Percentiles rank a stretch among this genome's conserved stretches.
phyloP scores from a whole-genome alignment of 2,329 filamentous ascomycete species.

The Trichoderma sp. region DNA sequence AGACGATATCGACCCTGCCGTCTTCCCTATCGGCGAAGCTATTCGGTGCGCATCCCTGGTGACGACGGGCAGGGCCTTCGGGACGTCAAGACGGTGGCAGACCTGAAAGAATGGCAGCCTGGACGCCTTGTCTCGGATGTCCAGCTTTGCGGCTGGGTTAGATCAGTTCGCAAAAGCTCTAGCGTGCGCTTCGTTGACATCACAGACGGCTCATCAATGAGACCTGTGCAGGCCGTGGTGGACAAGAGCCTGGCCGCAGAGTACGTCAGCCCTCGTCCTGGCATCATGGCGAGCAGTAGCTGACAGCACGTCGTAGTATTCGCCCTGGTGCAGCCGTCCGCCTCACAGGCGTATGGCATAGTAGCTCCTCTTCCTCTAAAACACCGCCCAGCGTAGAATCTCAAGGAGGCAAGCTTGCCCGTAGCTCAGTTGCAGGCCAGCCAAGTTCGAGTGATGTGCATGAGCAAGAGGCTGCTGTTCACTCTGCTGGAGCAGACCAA shows the following conservation, averaged over 20 bases:
- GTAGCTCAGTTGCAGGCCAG: neutral
- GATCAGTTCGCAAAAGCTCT: constrained; percentile 85
- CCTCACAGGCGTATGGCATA: constrained; percentile 71
- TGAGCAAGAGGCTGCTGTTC: neutral
- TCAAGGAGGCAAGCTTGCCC: neutral
- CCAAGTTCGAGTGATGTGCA: neutral
- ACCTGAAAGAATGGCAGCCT: constrained; percentile 54
- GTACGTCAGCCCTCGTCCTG: constrained; percentile 48
- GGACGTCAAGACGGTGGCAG: constrained; percentile 48
- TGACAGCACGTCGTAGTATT: constrained; percentile 52
- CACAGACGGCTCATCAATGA: constrained; percentile 79
- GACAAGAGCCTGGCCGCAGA: constrained; percentile 67
- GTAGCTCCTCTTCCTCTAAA: constrained; percentile 21
- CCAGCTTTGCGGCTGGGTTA: constrained; percentile 73
- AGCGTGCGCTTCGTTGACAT: constrained; percentile 77
- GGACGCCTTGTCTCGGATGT: constrained; percentile 43
- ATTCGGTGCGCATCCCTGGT: constrained; percentile 34
- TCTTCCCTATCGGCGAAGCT: constrained; percentile 25
- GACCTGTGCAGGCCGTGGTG: constrained; percentile 77
- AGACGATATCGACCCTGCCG: constrained; percentile 1
- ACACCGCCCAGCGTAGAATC: neutral
- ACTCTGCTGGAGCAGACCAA: neutral
- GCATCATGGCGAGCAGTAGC: constrained; percentile 1
- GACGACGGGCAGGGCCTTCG: constrained; percentile 24
- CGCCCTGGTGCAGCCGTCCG: constrained; percentile 78